phyloP scores from a whole-genome alignment of 176 grass and related monocot species.

The Typha latifolia region DNA sequence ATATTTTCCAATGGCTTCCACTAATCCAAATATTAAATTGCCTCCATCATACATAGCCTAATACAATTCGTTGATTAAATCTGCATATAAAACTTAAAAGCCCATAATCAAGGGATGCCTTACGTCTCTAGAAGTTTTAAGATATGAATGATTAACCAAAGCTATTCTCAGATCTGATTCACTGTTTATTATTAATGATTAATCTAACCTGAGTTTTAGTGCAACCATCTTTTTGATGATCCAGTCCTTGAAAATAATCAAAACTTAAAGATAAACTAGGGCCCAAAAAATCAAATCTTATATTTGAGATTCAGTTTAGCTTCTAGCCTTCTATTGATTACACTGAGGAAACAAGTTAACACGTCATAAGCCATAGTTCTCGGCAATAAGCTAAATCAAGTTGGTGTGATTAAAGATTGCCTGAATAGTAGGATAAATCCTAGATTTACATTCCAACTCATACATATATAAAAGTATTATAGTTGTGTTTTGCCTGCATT shows the following conservation, averaged over 20 bases:
- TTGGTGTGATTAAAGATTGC: too few relatives aligned
- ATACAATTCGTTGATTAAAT: neutral
- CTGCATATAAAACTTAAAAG: conserved; percentile 3
- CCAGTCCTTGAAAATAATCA: neutral
- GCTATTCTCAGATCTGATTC: too few relatives aligned
- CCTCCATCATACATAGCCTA: neutral
- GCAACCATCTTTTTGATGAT: neutral
- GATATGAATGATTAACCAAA: neutral
- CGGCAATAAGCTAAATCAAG: too few relatives aligned
- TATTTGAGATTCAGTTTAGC: too few relatives aligned
- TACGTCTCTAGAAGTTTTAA: neutral
- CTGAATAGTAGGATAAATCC: too few relatives aligned
- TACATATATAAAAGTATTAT: too few relatives aligned
- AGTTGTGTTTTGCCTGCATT: too few relatives aligned
- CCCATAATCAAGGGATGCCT: neutral
- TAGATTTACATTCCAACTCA: too few relatives aligned
- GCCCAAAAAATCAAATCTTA: neutral
- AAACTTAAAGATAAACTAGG: neutral
- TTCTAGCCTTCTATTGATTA: too few relatives aligned
- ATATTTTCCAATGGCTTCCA: neutral
- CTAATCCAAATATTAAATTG: neutral
- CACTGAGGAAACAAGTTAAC: too few relatives aligned
- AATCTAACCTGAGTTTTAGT: neutral
- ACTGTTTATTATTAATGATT: too few relatives aligned
- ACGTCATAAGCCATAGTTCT: too few relatives aligned